Evolutionary conservation across 177 flowering plant species (phyloP).

Genomic region (Vitis hybrid): DNA sequence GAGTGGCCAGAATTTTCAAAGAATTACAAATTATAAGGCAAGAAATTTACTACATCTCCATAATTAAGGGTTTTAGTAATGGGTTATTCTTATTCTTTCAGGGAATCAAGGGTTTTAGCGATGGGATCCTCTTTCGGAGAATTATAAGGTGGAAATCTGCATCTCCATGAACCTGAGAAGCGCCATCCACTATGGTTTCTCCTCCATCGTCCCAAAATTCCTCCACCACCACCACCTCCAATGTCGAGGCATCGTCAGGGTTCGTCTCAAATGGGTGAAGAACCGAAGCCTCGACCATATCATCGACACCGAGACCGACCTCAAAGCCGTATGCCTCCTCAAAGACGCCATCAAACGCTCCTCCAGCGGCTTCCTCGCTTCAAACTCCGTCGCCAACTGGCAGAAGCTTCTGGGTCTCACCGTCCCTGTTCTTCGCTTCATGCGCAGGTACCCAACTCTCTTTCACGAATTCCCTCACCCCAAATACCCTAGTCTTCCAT

Average conservation of each 20-base stretch:
- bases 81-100: too few relatives aligned
- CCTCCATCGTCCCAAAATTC: neutral
- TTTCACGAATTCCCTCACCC: conserved; percentile 80
- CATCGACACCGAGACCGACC: conserved; percentile 87
- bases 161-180: too few relatives aligned
- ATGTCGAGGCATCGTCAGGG: conserved; percentile 54
- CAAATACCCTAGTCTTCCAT: conserved; percentile 63
- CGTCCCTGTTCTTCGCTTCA: conserved; percentile 84
- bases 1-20: too few relatives aligned
- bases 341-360: conserved; percentile 87
- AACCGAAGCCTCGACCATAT: conserved; percentile 76
- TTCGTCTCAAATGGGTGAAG: conserved; percentile 90
- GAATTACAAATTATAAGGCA: too few relatives aligned
- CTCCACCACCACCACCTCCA: conserved; percentile 31
- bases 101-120: too few relatives aligned
- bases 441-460: conserved; percentile 90
- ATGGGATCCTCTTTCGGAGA: too few relatives aligned
- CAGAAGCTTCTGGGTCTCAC: conserved; percentile 87
- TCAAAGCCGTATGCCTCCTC: conserved; percentile 87
- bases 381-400: conserved; percentile 60
- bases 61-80: too few relatives aligned
- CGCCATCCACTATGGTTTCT: neutral
- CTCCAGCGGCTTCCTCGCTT: conserved; percentile 65
- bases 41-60: too few relatives aligned
- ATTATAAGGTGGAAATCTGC: too few relatives aligned